These are phyloP conservation scores for Pythium pectinolyticum DNA, from an alignment of 352 stramenopile genomes.

Conservation along the genomic window DNA sequence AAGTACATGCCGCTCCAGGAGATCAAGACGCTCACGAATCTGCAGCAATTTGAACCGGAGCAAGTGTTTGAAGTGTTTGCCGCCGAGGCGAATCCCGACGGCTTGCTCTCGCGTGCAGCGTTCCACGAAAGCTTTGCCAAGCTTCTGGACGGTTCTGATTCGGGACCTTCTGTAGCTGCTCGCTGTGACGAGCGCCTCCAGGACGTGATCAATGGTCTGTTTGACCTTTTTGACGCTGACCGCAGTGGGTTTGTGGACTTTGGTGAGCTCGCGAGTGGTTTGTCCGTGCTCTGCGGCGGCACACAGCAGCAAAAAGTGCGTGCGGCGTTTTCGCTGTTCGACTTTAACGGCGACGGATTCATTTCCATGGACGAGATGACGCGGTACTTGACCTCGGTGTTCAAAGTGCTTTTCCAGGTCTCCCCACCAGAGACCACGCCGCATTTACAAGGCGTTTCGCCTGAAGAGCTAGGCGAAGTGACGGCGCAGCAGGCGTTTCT, in stretches of 20 bases:
- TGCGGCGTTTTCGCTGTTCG: slow-evolving; percentile 83
- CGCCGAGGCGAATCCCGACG: slow-evolving; percentile 67
- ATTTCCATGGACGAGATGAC: slow-evolving; percentile 88
- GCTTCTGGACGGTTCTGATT: slow-evolving; percentile 45
- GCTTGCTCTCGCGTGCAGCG: slow-evolving; percentile 63
- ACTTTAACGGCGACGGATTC: slow-evolving; percentile 88
- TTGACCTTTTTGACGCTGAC: slow-evolving; percentile 82
- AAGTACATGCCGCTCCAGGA: slow-evolving; percentile 83
- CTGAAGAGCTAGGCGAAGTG: slow-evolving; percentile 77
- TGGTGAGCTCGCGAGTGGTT: slow-evolving; percentile 73
- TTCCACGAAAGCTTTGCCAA: slow-evolving; percentile 82
- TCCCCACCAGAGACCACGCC: slow-evolving; percentile 26
- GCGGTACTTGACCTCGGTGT: slow-evolving; percentile 85
- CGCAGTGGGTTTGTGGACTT: slow-evolving; percentile 80
- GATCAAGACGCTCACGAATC: slow-evolving; percentile 82
- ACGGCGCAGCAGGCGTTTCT: slow-evolving; percentile 80
- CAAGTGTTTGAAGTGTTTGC: slow-evolving; percentile 90
- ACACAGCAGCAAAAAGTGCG: slow-evolving; percentile 87
- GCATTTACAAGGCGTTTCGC: slow-evolving; percentile 54
- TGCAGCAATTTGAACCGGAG: slow-evolving; percentile 70
- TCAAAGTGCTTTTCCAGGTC: slow-evolving; percentile 85
- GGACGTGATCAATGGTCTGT: slow-evolving; percentile 63
- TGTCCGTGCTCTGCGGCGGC: slow-evolving; percentile 81
- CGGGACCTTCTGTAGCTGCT: no score
- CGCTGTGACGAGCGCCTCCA: slow-evolving; percentile 61